phyloP scores from a whole-genome alignment of 2,329 filamentous ascomycete genomes.

The Bisporella sp. region DNA sequence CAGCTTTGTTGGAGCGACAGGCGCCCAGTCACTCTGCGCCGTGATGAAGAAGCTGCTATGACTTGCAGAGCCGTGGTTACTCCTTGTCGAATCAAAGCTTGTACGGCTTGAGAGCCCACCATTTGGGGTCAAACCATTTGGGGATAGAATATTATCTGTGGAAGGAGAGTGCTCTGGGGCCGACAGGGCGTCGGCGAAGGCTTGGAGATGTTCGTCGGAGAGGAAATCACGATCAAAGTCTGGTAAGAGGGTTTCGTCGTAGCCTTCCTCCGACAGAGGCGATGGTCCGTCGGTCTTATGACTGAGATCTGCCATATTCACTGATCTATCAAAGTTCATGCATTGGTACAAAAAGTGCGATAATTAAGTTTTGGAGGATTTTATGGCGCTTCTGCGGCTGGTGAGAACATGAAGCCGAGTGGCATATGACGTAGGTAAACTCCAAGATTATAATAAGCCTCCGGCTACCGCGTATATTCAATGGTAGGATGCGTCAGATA shows the following conservation, averaged over 20 bases:
- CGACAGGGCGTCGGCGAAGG: slow-evolving; percentile 76
- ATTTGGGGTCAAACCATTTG: not conserved
- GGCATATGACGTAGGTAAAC: too few relatives aligned
- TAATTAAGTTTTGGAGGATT: not conserved
- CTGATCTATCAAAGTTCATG: not conserved
- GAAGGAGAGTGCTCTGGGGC: slow-evolving; percentile 70
- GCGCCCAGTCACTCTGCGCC: slow-evolving; percentile 93
- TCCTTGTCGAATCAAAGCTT: slow-evolving; percentile 11
- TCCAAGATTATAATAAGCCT: too few relatives aligned
- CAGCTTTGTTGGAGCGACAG: slow-evolving; percentile 49
- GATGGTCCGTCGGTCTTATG: slow-evolving; percentile 43
- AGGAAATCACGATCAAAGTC: slow-evolving; percentile 77
- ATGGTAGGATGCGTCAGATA: too few relatives aligned
- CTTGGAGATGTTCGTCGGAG: slow-evolving; percentile 60
- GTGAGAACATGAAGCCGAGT: not conserved
- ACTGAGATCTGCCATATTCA: slow-evolving; percentile 25
- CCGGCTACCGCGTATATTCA: too few relatives aligned
- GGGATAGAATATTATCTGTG: slow-evolving; percentile 38
- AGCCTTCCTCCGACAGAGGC: slow-evolving; percentile 54
- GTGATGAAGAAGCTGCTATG: slow-evolving; percentile 56
- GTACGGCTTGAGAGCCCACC: not conserved
- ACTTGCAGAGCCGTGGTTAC: slow-evolving; percentile 5
- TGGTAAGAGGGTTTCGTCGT: slow-evolving; percentile 65
- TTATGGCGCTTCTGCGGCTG: not conserved
- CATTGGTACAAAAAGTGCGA: not conserved